Base-by-base conservation (phyloP, 345 rosid genomes). In the Kernera saxatilis region DNA sequence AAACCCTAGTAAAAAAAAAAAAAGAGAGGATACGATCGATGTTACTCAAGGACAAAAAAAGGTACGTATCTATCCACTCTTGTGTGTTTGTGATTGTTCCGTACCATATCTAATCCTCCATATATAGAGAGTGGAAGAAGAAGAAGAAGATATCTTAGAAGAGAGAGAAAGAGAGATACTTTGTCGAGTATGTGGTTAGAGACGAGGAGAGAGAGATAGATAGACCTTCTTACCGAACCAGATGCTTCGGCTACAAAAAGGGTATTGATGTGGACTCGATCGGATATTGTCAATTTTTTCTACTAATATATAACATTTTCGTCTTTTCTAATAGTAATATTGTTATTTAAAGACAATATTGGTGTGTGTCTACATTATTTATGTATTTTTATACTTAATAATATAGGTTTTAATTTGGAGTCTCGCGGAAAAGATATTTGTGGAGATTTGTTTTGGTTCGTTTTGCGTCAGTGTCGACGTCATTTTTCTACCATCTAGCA, bases 51-150 rank as follows among this genome's bases (percentile, higher is more conserved):
- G 53, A 67, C 40, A 74, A 59, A 46, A 54, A 23, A 55, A 69
- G 73, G 40, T 72, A 59, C 46, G 44, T 74, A 60, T 46, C 18
- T 18, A 62, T 62, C 76, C 39, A 55, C 81, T 72, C 71, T 82
- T 83, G 77, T 81, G 83, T 41, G 48, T 82, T 87, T 65, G 93
- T 77, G 25, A 87, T 88, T 70, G 72, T 44, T 43, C 84, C 84
- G 91, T 90, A 90, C 77, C 88, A 89, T 74, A 79, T 88, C 83
- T 22, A 51, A 60, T 51, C 56, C n/a, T 88, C 93, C 92, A 93
- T 93, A 85, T 80, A 89, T 73, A 56, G 63, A 69, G 57, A 76
- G 46, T 21, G 14, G 57, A 51, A 54, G 63, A 63, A 54, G 54
- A 69, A 62, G 52, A 69, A 54, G 54, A 69, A 62, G 52, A 69